Conservation (phyloP, 1,284 basidiomycete genomes). For the Naganishia liquefaciens region DNA sequence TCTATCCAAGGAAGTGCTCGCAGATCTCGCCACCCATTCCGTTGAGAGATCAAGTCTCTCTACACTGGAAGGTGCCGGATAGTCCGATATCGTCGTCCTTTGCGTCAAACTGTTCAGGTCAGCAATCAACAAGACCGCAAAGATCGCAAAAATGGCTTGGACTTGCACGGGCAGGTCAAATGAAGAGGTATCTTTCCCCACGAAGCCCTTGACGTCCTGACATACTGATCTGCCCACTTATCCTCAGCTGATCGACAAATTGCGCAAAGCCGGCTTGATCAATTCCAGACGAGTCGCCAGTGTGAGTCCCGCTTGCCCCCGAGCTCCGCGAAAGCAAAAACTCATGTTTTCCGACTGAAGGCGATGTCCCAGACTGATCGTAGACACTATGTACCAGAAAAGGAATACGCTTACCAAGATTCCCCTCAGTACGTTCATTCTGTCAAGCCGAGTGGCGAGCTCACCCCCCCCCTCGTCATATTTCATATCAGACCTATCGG, state of each 20-base stretch:
- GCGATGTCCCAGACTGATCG: constrained; percentile 52
- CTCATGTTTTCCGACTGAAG: constrained; percentile 31
- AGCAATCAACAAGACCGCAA: not conserved
- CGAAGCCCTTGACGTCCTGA: not conserved
- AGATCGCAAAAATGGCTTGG: constrained; percentile 22
- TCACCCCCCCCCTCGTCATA: constrained; percentile 4
- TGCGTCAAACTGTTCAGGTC: constrained; percentile 11
- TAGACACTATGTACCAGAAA: constrained; percentile 45
- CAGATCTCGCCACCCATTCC: too few species aligned
- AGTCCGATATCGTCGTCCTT: too few species aligned
- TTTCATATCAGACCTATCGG: constrained; percentile 45
- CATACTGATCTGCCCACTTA: not conserved
- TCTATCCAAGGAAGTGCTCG: too few species aligned
- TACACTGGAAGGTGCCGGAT: too few species aligned
- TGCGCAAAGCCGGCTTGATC: constrained; percentile 44
- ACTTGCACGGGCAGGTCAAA: constrained; percentile 21
- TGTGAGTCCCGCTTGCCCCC: constrained; percentile 34
- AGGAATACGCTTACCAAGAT: constrained; percentile 44
- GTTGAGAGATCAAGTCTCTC: too few species aligned
- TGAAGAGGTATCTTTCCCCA: not conserved
- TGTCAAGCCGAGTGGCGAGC: not conserved
- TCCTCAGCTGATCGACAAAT: constrained; percentile 47
- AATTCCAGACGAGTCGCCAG: constrained; percentile 42
- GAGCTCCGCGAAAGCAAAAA: too few species aligned
- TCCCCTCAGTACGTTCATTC: constrained; percentile 49